Evolutionary conservation across 345 rosid genomes (phyloP).

Genomic region (Salix koriyanagi): DNA sequence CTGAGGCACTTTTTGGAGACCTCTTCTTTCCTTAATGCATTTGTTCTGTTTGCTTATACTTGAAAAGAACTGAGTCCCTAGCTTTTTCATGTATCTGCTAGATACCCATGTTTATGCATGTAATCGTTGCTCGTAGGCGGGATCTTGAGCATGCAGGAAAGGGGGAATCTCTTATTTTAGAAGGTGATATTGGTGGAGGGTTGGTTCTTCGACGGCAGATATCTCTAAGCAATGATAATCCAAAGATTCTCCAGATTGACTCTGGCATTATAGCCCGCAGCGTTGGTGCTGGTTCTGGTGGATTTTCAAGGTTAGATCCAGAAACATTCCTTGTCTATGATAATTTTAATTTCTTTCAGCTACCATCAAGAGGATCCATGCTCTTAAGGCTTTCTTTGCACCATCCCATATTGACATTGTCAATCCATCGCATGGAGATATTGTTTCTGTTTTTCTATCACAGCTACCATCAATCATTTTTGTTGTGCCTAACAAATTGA

Average conservation of each 20-base stretch:
- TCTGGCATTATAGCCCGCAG: constrained; percentile 65
- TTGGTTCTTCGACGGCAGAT: constrained; percentile 55
- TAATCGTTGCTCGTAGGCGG: constrained; percentile 43
- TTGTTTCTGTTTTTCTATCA: not conserved
- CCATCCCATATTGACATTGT: not conserved
- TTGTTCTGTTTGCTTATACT: not conserved
- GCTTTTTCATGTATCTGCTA: not conserved
- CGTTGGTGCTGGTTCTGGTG: constrained; percentile 94
- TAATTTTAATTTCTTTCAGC: not conserved
- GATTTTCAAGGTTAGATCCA: constrained; percentile 69
- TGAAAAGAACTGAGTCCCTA: not conserved
- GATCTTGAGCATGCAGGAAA: constrained; percentile 74
- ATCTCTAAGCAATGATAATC: constrained; percentile 40
- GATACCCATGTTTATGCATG: not conserved
- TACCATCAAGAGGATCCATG: not conserved
- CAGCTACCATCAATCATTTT: not conserved
- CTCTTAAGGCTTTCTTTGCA: not conserved
- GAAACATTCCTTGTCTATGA: not conserved
- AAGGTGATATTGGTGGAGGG: constrained; percentile 81
- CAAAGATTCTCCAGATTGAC: constrained; percentile 47
- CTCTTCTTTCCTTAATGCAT: no score
- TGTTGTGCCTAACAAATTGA: not conserved
- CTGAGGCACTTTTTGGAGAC: no score
- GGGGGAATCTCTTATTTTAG: constrained; percentile 60
- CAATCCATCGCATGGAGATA: not conserved